Percentiles rank a stretch among this genome's conserved stretches.
phyloP scores from a whole-genome alignment of 2,329 filamentous ascomycete species.

The Colletotrichum zoysiae region DNA sequence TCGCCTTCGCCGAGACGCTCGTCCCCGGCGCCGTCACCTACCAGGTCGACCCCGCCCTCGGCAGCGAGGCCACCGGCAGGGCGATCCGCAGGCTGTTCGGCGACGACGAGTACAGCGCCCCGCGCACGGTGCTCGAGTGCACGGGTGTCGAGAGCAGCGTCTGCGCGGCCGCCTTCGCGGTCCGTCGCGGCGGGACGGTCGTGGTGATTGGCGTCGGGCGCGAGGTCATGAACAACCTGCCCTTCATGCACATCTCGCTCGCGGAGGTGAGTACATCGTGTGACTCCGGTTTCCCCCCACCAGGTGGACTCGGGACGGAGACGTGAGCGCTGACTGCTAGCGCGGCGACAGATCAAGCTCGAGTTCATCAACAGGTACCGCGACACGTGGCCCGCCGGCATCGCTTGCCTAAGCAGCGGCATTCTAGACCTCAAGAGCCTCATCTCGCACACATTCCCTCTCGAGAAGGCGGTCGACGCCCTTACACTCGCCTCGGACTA shows the following conservation, averaged over 20 bases:
- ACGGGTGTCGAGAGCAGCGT: conserved; percentile 75
- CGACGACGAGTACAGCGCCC: conserved; percentile 66
- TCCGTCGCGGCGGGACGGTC: conserved; percentile 68
- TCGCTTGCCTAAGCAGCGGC: conserved; percentile 69
- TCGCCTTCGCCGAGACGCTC: conserved; percentile 69
- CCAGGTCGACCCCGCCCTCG: conserved; percentile 60
- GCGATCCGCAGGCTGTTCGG: conserved; percentile 68
- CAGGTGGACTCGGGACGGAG: background rate
- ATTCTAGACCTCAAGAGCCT: conserved; percentile 72
- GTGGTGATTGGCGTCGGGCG: conserved; percentile 75
- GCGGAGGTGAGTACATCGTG: conserved; percentile 61
- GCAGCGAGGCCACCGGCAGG: conserved; percentile 62
- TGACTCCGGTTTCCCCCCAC: accelerated
- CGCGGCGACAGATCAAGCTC: conserved; percentile 66
- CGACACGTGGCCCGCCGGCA: conserved; percentile 77
- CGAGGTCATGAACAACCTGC: conserved; percentile 73
- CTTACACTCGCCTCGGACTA: conserved; percentile 51
- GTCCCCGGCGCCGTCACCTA: conserved; percentile 68
- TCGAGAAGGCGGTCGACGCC: conserved; percentile 72
- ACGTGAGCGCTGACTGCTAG: conserved; percentile 11
- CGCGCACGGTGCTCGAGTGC: conserved; percentile 72
- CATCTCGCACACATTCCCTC: conserved; percentile 72
- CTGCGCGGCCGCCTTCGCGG: conserved; percentile 68
- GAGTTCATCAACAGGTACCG: conserved; percentile 79
- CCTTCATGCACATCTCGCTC: conserved; percentile 75